A percentile compares a stretch with the other conserved stretches of the same genome.
These are phyloP conservation scores for Xylaria sp. DNA, from an alignment of 495 filamentous ascomycete genomes.

Conservation along the genomic window DNA sequence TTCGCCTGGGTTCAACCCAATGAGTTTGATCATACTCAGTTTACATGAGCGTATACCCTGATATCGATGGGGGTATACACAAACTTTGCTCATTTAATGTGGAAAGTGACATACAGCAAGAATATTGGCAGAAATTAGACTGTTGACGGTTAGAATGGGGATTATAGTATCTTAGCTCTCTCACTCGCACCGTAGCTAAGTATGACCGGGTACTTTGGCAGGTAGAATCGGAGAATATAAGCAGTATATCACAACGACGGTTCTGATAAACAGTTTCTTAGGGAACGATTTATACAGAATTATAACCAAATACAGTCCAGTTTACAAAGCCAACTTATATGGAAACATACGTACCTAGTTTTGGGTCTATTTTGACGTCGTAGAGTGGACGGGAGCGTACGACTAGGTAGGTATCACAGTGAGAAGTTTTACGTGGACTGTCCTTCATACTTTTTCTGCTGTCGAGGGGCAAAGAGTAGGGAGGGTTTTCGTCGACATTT, in stretches of 20 bases:
- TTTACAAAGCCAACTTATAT: neutral
- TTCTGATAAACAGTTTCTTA: neutral
- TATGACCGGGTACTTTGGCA: neutral
- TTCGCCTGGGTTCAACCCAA: neutral
- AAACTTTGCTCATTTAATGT: neutral
- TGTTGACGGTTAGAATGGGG: neutral
- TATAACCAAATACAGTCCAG: neutral
- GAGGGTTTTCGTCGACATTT: neutral
- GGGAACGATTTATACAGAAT: neutral
- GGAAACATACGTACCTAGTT: too few species aligned
- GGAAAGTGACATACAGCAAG: neutral
- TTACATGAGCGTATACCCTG: neutral
- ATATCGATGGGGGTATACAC: neutral
- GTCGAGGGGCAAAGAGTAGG: neutral
- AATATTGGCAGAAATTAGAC: neutral
- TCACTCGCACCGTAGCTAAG: neutral
- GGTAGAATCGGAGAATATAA: neutral
- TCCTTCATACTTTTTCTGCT: neutral
- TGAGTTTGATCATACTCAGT: neutral
- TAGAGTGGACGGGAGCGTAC: neutral
- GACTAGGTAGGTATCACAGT: neutral
- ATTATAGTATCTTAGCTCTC: neutral
- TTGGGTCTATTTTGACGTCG: neutral
- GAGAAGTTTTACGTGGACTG: neutral
- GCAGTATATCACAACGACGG: neutral